Percentiles rank a stretch among this genome's conserved stretches.
Evolutionary conservation across 116 monocot species (phyloP).

Genomic region (Cymodocea nodosa): DNA sequence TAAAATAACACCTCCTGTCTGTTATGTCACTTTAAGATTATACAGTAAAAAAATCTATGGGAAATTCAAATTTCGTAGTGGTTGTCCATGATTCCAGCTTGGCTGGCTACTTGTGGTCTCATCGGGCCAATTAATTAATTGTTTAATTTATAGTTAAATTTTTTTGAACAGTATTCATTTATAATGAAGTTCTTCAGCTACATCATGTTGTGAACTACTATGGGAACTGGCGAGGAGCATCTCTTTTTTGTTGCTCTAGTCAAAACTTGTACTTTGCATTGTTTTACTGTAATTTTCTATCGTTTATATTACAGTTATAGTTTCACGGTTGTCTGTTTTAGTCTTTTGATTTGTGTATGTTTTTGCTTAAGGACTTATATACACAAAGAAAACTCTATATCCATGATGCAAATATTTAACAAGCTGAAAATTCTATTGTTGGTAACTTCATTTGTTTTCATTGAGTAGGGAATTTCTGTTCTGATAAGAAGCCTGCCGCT

Average conservation of each 20-base stretch:
- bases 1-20: neutral
- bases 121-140: no score
- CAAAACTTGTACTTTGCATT: neutral
- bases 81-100: no score
- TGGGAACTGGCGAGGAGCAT: neutral
- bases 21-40: neutral
- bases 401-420: no score
- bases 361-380: neutral
- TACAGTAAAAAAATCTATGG: neutral
- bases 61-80: no score
- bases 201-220: neutral
- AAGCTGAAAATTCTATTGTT: no score
- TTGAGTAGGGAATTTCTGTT: constrained; percentile 75
- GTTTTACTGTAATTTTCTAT: neutral
- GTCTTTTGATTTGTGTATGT: neutral
- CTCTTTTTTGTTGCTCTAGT: neutral
- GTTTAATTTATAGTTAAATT: no score
- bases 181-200: no score
- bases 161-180: no score
- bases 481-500: constrained; percentile 85
- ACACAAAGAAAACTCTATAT: no score
- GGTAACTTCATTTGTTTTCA: neutral
- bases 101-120: no score
- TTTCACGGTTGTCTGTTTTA: no score
- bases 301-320: no score